Conservation (phyloP, 768 basidiomycete genomes). For the Lyophyllum shimeji region DNA sequence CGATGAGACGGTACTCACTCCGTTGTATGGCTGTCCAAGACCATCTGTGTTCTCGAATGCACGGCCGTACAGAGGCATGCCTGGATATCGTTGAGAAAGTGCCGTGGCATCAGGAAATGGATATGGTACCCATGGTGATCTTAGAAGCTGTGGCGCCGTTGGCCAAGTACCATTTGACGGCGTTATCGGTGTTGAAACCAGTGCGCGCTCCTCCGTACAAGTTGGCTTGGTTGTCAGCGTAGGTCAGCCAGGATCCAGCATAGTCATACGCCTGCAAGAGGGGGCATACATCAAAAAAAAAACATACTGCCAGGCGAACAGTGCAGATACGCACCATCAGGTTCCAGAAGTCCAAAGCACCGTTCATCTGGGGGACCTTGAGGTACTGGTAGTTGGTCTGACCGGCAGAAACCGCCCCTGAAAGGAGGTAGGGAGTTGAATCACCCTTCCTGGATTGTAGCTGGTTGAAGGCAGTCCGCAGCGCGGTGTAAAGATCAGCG, state of each 20-base stretch:
- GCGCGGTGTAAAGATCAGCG: slow-evolving; percentile 58
- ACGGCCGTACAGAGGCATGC: slow-evolving; percentile 81
- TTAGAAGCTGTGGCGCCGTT: slow-evolving; percentile 65
- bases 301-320: background rate
- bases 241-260: slow-evolving; percentile 75
- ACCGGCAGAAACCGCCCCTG: slow-evolving; percentile 67
- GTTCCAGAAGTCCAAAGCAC: slow-evolving; percentile 74
- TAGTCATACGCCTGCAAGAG: slow-evolving; percentile 65
- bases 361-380: slow-evolving; percentile 62
- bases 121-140: slow-evolving; percentile 57
- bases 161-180: slow-evolving; percentile 58
- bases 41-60: slow-evolving; percentile 72
- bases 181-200: slow-evolving; percentile 64
- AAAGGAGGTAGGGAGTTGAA: slow-evolving; percentile 55
- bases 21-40: slow-evolving; percentile 65
- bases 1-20: slow-evolving; percentile 38
- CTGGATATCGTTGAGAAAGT: slow-evolving; percentile 25
- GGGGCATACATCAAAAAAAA: background rate
- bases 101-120: background rate
- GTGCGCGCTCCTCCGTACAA: slow-evolving; percentile 66
- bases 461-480: slow-evolving; percentile 62
- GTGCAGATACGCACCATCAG: slow-evolving; percentile 56
- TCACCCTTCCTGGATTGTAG: slow-evolving; percentile 64
- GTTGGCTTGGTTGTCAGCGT: slow-evolving; percentile 56
- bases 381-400: slow-evolving; percentile 56